Base-by-base conservation (phyloP, 352 stramenopile genomes). In the Phytophthora pseudosyringae region DNA sequence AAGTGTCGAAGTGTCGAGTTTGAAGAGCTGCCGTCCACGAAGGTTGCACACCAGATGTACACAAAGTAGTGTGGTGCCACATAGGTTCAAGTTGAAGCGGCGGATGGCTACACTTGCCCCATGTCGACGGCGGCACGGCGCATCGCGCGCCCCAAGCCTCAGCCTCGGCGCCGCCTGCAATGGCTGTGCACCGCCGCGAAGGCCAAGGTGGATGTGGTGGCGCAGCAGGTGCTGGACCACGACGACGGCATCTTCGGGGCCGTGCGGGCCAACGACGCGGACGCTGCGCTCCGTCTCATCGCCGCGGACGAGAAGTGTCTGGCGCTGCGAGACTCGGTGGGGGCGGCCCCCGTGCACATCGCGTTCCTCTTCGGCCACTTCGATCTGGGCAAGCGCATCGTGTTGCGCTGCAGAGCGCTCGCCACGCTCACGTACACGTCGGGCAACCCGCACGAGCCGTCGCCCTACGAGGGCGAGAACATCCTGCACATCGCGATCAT, bases 401-500 rank as follows among this genome's bases (percentile, higher is more conserved):
- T 88, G 9, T 45, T 73, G 43, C 48, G 63, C 11, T 51, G 62
- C 21, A 69, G 61, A 29, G 49, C 56, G 1, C 57, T 82, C 1
- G 71, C 76, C 3, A 67, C 73, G 4, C 56, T 83, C 12, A 76
- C 72, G 40, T 90, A 88, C 61, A 67, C 56, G 2, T 73, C 68
- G 1, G 55, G 73, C 2, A 55, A 82, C 32, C 26, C 26, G 0
- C 44, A 64, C 12, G 68, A 78, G 39, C 69, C 70, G 29, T 86
- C 73, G 3, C 75, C 73, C 2, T 91, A 89, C 58, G 76, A 85
- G 25, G 80, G 80, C 3, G 83, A 89, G 46, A 89, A 88, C 52
- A 69, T 88, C 21, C 69, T 89, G 15, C 83, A 91, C 59, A 84
- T 89, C 32, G 78, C 78, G 12, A 89, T 91, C 51, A 73, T 91